Base-by-base conservation (phyloP, 345 rosid species). In the Raphanus raphanistrum region DNA sequence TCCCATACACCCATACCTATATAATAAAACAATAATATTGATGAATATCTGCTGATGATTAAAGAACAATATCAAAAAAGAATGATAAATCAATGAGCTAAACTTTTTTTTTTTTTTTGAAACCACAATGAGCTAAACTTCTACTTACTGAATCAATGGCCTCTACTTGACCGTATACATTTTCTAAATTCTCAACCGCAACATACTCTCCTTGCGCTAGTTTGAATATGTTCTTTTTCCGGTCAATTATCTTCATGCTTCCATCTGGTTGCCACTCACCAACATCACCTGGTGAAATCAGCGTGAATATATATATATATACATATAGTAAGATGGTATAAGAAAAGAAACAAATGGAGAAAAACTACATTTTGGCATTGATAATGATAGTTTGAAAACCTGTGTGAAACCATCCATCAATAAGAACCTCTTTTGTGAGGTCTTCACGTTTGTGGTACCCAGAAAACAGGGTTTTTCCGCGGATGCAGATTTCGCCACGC, bases 261-360 rank as follows among this genome's bases (percentile, higher is more conserved):
- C 98, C 98, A 68, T 92, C 87, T 2, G 88, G 85, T 86, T 92
- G 96, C 98, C 98, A 92, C 74, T 92, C 96, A 3, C 98, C 96
- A 64, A 90, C 68, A 84, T 92, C 98, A 74, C 98, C 97, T 90
- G 81, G 70, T 70, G 69, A 73, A 21, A 21, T 21, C 21, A 21
- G 21, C 21, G 21, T 21, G 21, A 21, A 35, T 2, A 35, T 8
- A 35, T 35, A 33, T 33, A 32, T 32, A 32, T 32, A 26, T 4
- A 63, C 7, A 38, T 31, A 55, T 0, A 55, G 12, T 21, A 55
- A 55, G 12, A 55, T 21, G 21, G 12, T 55, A 10, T 45, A 45
- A 17, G 27, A 21, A 17, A 55, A 55, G 5, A 55, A 57, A 13
- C 31, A 21, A 57, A 57, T 3, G 31, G 15, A 45, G 52, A 45